phyloP scores from a whole-genome alignment of 768 basidiomycete genomes.

The Lactarius evosmus region DNA sequence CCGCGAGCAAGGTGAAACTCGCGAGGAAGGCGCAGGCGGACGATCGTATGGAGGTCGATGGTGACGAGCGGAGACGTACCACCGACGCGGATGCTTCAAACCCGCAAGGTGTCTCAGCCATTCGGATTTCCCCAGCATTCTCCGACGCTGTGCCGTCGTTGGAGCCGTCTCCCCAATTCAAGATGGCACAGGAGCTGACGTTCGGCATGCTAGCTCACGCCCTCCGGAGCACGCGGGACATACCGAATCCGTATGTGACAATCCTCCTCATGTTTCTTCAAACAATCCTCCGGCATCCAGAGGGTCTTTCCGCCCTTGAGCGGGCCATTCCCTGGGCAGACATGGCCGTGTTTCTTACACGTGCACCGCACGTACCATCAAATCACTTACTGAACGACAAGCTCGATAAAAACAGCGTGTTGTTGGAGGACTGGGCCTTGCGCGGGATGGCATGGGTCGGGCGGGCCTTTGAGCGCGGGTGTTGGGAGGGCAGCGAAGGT shows the following conservation, averaged over 20 bases:
- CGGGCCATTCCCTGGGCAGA: constrained; percentile 82
- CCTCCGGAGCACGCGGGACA: constrained; percentile 60
- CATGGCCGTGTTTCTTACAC: constrained; percentile 61
- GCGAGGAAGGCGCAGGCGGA: constrained; percentile 35
- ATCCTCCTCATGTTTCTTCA: constrained; percentile 85
- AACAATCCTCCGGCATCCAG: constrained; percentile 64
- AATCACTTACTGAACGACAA: constrained; percentile 17
- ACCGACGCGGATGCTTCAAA: constrained; percentile 31
- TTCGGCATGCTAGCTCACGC: constrained; percentile 74
- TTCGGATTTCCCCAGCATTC: constrained; percentile 36
- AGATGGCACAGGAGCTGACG: constrained; percentile 71
- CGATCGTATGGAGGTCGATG: constrained; percentile 63
- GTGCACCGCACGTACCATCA: constrained; percentile 53
- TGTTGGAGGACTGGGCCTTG: constrained; percentile 94
- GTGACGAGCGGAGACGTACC: constrained; percentile 38
- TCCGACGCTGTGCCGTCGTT: constrained; percentile 32
- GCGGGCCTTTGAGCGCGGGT: constrained; percentile 88
- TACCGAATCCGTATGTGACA: constrained; percentile 84
- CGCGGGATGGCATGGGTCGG: constrained; percentile 97
- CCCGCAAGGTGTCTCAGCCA: constrained; percentile 27
- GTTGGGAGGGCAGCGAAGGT: constrained; percentile 64
- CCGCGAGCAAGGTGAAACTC: constrained; percentile 40
- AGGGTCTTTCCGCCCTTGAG: constrained; percentile 62
- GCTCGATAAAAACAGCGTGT: constrained; percentile 31
- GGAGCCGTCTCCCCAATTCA: constrained; percentile 58